phyloP scores from a whole-genome alignment of 345 rosid species.

The Rhodamnia rubescens region DNA sequence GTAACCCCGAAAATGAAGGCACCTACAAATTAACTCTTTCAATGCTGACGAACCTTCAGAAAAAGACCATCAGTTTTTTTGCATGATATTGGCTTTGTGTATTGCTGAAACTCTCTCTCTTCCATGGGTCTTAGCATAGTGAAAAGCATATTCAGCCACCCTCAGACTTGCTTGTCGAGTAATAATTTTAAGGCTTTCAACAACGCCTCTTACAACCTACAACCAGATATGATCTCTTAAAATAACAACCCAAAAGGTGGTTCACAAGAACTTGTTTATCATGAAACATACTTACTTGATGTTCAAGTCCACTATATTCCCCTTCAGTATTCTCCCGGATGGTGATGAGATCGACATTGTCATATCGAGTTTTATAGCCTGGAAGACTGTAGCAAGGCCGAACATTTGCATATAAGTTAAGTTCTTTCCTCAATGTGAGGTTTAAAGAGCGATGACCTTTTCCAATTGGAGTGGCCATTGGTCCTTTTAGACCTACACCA shows the following conservation, averaged over 20 bases:
- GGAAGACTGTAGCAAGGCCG: slow-evolving; percentile 99
- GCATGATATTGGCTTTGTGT: slow-evolving; percentile 98
- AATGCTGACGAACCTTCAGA: slow-evolving; percentile 46
- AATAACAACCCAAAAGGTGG: background rate
- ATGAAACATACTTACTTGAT: slow-evolving; percentile 54
- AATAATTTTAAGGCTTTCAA: slow-evolving; percentile 95
- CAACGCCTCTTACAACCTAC: slow-evolving; percentile 98
- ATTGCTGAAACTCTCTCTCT: slow-evolving; percentile 94
- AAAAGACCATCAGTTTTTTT: slow-evolving; percentile 99
- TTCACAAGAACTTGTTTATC: background rate
- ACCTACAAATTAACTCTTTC: background rate
- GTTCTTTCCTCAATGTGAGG: slow-evolving; percentile 88
- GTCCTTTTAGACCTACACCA: slow-evolving; percentile 92
- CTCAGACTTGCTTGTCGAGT: slow-evolving; percentile 96
- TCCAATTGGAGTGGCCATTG: slow-evolving; percentile 99
- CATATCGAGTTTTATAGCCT: slow-evolving; percentile 90
- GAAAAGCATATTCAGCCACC: slow-evolving; percentile 98
- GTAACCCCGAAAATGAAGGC: background rate
- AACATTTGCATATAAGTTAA: slow-evolving; percentile 90
- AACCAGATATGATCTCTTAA: background rate
- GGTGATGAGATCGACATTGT: slow-evolving; percentile 82
- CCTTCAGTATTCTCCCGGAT: slow-evolving; percentile 99
- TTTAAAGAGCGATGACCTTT: slow-evolving; percentile 98
- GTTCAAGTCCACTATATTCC: slow-evolving; percentile 99
- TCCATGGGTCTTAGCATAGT: slow-evolving; percentile 92